Percentiles rank a stretch among this genome's conserved stretches.
These are phyloP conservation scores for Syncephalastrum contaminatum DNA, from an alignment of 371 early-diverging fungal genomes.

Conservation along the genomic window DNA sequence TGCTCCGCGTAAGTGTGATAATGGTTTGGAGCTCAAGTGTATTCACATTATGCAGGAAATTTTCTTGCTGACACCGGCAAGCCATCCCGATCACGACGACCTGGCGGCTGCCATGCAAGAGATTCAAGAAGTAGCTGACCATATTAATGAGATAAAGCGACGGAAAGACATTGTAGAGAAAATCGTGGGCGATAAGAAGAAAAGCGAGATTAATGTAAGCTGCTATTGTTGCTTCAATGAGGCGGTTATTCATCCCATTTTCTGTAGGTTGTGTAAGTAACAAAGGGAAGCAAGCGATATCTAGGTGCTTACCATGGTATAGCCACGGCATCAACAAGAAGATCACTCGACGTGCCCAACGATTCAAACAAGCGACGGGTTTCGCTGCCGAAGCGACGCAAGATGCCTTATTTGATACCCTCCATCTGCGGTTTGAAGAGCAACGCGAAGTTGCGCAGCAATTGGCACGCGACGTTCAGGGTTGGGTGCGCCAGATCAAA, in stretches of 20 bases:
- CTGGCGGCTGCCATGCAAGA: slow-evolving; percentile 51
- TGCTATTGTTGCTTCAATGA: not conserved
- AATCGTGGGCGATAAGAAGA: slow-evolving; percentile 74
- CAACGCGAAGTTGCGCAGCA: slow-evolving; percentile 56
- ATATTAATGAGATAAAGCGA: slow-evolving; percentile 83
- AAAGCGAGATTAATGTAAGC: slow-evolving; percentile 61
- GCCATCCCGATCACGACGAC: slow-evolving; percentile 59
- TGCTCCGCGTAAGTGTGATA: slow-evolving; percentile 50
- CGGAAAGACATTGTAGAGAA: slow-evolving; percentile 86
- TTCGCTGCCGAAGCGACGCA: slow-evolving; percentile 50
- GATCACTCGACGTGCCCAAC: slow-evolving; percentile 50
- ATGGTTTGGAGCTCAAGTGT: not conserved
- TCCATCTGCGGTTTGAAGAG: slow-evolving; percentile 59
- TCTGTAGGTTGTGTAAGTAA: slow-evolving; percentile 42
- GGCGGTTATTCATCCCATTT: not conserved
- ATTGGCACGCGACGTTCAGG: slow-evolving; percentile 52
- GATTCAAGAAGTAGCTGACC: slow-evolving; percentile 73
- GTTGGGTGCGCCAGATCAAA: slow-evolving; percentile 57
- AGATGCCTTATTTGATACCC: slow-evolving; percentile 57
- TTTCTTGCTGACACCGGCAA: slow-evolving; percentile 53
- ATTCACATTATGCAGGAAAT: slow-evolving; percentile 48
- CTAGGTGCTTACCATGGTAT: not conserved
- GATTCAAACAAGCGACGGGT: slow-evolving; percentile 31
- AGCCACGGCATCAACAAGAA: slow-evolving; percentile 80
- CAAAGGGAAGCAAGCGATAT: not conserved